Evolutionary conservation across 352 stramenopile species (phyloP).

Genomic region (Peronospora belbahrii): DNA sequence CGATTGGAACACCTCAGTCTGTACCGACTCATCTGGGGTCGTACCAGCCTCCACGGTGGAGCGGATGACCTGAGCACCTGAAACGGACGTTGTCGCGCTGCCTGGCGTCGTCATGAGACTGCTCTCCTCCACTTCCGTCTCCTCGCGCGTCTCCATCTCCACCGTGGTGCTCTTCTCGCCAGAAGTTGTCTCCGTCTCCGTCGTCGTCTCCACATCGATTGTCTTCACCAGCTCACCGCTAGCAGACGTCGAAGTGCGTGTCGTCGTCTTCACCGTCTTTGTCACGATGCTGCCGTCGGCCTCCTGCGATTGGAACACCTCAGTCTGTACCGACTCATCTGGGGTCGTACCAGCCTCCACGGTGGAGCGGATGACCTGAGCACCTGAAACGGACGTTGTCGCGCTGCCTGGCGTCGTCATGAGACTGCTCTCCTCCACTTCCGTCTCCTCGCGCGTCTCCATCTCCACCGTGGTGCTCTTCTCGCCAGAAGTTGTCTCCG

Average conservation of each 20-base stretch:
- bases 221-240: background rate
- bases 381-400: slow-evolving; percentile 2
- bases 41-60: background rate
- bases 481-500: slow-evolving; percentile 9
- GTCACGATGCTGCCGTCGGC: slow-evolving; percentile 6
- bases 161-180: slow-evolving; percentile 7
- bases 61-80: background rate
- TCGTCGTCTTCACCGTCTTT: slow-evolving; percentile 8
- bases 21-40: slow-evolving; percentile 7
- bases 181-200: slow-evolving; percentile 3
- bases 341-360: slow-evolving; percentile 3
- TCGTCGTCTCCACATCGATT: slow-evolving; percentile 9
- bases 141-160: slow-evolving; percentile 9
- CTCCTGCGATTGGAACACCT: slow-evolving; percentile 6
- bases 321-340: slow-evolving; percentile 1
- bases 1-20: slow-evolving; percentile 17
- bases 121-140: slow-evolving; percentile 14
- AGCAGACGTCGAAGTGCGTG: background rate
- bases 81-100: slow-evolving; percentile 1
- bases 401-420: slow-evolving; percentile 1
- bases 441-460: slow-evolving; percentile 12
- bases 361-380: slow-evolving; percentile 1
- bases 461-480: slow-evolving; percentile 17
- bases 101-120: slow-evolving; percentile 1
- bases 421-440: slow-evolving; percentile 8